A percentile compares a stretch with the other conserved stretches of the same genome.
phyloP scores from a whole-genome alignment of 208 protist species.

The Wallacemonas sp. region DNA sequence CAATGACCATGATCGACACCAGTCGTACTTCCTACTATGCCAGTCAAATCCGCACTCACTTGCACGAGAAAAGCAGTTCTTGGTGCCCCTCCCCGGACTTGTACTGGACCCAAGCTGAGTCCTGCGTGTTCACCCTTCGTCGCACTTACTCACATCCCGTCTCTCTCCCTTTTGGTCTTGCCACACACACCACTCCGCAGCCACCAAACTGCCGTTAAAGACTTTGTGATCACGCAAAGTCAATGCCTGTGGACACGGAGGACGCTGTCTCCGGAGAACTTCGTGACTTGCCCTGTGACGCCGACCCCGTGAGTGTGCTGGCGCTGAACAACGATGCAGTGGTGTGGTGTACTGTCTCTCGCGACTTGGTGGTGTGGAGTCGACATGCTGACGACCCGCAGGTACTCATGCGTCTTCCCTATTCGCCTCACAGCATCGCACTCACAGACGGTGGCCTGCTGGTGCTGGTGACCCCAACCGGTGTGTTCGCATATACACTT shows the following conservation, averaged over 20 bases:
- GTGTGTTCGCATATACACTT: constrained; percentile 1
- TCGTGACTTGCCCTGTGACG: neutral
- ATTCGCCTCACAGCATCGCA: neutral
- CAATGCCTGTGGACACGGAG: neutral
- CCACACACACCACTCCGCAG: no score
- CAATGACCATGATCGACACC: no score
- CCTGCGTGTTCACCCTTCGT: no score
- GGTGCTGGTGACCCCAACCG: neutral
- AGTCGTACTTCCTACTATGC: no score
- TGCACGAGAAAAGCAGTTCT: no score
- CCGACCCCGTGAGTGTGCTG: neutral
- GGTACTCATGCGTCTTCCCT: constrained; percentile 5
- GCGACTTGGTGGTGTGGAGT: neutral
- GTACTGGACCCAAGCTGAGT: no score
- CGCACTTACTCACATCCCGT: no score
- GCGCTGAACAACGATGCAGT: constrained; percentile 11
- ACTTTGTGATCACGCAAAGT: no score
- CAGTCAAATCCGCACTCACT: no score
- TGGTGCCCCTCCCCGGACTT: no score
- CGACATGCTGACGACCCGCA: neutral
- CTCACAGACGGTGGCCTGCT: constrained; percentile 9
- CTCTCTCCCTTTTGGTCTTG: no score
- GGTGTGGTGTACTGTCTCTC: constrained; percentile 6
- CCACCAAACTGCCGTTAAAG: no score
- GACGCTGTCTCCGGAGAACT: neutral